These are phyloP conservation scores for Fistulinella prunicolor DNA, from an alignment of 768 basidiomycete species.

Conservation along the genomic window DNA sequence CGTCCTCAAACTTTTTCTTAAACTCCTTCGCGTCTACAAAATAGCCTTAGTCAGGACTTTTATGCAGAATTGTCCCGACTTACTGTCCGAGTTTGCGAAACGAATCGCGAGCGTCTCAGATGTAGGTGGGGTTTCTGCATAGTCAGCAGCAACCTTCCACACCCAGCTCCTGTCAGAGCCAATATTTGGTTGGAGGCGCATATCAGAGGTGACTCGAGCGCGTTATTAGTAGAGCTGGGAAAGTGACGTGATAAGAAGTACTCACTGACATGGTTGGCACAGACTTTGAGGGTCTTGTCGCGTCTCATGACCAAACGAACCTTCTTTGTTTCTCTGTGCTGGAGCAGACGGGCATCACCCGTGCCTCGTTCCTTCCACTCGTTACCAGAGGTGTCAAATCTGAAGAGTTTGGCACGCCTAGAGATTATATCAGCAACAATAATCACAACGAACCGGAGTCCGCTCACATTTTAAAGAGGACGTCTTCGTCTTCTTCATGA, in stretches of 20 bases:
- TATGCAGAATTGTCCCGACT: conserved; percentile 32
- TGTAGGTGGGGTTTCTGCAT: conserved; percentile 85
- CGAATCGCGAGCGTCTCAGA: conserved; percentile 97
- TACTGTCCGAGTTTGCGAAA: conserved; percentile 95
- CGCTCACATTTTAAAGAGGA: conserved; percentile 93
- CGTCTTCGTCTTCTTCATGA: conserved; percentile 89
- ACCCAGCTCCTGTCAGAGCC: conserved; percentile 99
- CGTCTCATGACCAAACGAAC: conserved; percentile 97
- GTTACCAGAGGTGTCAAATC: conserved; percentile 70
- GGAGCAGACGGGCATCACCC: conserved; percentile 89
- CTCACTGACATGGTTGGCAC: conserved; percentile 94
- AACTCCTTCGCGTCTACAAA: conserved; percentile 69
- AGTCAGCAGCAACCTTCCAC: conserved; percentile 96
- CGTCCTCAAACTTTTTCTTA: conserved; percentile 85
- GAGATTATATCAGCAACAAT: conserved; percentile 5
- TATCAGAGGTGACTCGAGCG: conserved; percentile 73
- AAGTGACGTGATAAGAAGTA: conserved; percentile 6
- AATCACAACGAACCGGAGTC: not conserved
- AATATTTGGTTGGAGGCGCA: conserved; percentile 95
- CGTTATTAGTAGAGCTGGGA: conserved; percentile 4
- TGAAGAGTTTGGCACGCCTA: conserved; percentile 98
- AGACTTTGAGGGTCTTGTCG: conserved; percentile 99
- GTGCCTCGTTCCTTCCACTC: conserved; percentile 99
- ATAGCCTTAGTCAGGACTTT: conserved; percentile 34
- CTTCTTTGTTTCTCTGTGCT: conserved; percentile 87